These are phyloP conservation scores for Melocanna baccifera DNA, from an alignment of 176 grass and related monocot species.

Conservation along the genomic window DNA sequence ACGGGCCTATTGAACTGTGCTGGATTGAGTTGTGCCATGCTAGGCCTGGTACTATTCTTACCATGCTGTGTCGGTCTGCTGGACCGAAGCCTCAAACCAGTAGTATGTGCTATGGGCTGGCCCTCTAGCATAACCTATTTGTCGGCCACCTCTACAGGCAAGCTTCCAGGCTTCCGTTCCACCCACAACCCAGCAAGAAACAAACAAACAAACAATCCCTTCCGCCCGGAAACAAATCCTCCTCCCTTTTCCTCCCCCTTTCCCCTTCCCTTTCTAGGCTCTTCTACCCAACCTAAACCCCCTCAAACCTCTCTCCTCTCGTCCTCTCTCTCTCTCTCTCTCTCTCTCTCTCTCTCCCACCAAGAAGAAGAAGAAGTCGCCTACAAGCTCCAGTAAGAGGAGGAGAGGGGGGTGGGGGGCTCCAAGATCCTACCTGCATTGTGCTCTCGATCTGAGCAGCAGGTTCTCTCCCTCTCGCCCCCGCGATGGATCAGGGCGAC, in stretches of 20 bases:
- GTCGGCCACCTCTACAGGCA: no score
- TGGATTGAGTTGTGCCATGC: no score
- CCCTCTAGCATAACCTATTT: no score
- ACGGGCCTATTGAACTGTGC: accelerated
- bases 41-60: no score
- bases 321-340: background rate
- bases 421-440: background rate
- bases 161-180: no score
- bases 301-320: background rate
- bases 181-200: no score
- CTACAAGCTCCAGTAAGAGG: no score
- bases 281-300: background rate
- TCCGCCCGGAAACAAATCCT: slow-evolving; percentile 20
- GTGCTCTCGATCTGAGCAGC: background rate
- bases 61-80: no score
- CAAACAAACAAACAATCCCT: background rate
- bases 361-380: background rate
- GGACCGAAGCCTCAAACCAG: no score
- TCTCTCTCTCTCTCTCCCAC: background rate
- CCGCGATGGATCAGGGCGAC: slow-evolving; percentile 11
- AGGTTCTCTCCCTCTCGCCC: background rate
- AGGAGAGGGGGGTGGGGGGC: background rate
- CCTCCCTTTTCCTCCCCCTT: background rate
- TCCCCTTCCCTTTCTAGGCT: background rate
- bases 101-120: no score